phyloP scores from a whole-genome alignment of 2,329 filamentous ascomycete species.

The Meredithiella fracta region DNA sequence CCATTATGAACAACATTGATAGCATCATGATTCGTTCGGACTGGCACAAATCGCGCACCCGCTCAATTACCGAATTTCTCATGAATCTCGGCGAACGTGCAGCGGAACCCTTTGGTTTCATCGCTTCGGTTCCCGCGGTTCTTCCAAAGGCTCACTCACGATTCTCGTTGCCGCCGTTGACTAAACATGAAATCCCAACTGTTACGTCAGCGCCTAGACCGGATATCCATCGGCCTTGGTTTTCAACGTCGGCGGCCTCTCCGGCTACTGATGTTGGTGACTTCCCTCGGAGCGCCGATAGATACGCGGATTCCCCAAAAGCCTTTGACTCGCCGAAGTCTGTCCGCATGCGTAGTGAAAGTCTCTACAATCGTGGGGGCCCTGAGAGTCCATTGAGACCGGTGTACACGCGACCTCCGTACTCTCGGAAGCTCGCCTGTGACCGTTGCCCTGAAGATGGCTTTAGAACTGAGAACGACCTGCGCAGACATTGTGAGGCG shows the following conservation, averaged over 20 bases:
- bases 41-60: slow-evolving; percentile 31
- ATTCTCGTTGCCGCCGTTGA: neutral
- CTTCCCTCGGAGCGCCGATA: neutral
- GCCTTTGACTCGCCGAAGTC: slow-evolving; percentile 12
- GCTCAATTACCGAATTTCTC: slow-evolving; percentile 34
- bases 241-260: neutral
- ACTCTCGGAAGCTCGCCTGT: slow-evolving; percentile 56
- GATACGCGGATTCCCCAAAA: slow-evolving; percentile 7
- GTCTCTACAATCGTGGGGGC: slow-evolving; percentile 22
- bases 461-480: slow-evolving; percentile 80
- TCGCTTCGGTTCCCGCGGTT: neutral
- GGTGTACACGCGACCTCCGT: slow-evolving; percentile 27
- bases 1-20: slow-evolving; percentile 27
- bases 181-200: neutral
- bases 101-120: slow-evolving; percentile 21
- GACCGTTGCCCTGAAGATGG: slow-evolving; percentile 66
- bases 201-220: neutral
- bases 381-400: slow-evolving; percentile 5
- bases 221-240: slow-evolving; percentile 7
- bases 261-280: slow-evolving; percentile 1
- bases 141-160: neutral
- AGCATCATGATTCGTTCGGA: slow-evolving; percentile 30
- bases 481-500: slow-evolving; percentile 49
- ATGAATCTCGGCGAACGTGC: slow-evolving; percentile 29
- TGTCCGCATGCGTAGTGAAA: slow-evolving; percentile 9